Conservation (phyloP, 2,329 filamentous ascomycete genomes). For the Sclerotiophoma versabilis region DNA sequence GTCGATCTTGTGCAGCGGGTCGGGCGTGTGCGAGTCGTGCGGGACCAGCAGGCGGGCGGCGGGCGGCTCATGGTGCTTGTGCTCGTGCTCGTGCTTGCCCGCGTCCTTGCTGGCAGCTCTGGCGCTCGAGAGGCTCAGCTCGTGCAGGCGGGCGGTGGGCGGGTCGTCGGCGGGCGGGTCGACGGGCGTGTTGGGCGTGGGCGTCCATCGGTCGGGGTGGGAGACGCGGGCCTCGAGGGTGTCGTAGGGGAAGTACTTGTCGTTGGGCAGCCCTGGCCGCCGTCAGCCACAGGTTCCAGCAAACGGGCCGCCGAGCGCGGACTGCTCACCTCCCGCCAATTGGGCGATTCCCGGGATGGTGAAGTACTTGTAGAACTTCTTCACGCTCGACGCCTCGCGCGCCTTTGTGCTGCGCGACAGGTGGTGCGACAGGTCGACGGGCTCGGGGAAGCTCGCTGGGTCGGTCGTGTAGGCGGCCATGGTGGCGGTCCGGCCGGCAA, state of each 20-base stretch:
- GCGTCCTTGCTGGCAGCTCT: not conserved
- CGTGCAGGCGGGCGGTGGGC: constrained; percentile 33
- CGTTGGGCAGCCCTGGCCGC: constrained; percentile 74
- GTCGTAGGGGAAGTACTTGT: constrained; percentile 86
- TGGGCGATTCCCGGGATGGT: constrained; percentile 67
- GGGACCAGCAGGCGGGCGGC: constrained; percentile 71
- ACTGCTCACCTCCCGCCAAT: constrained; percentile 63
- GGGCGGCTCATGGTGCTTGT: constrained; percentile 36
- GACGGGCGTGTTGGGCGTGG: constrained; percentile 68
- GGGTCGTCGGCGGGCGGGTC: constrained; percentile 49
- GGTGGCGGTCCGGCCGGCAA: not conserved
- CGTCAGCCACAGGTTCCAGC: constrained; percentile 19
- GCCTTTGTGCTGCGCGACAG: constrained; percentile 73
- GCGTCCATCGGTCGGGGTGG: constrained; percentile 75
- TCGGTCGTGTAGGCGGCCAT: constrained; percentile 38
- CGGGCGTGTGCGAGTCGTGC: constrained; percentile 65
- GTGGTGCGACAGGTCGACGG: constrained; percentile 80
- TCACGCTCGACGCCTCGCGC: constrained; percentile 71
- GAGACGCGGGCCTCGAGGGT: constrained; percentile 85
- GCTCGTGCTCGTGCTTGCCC: constrained; percentile 6
- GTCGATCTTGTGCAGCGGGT: constrained; percentile 76
- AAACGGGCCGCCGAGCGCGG: not conserved
- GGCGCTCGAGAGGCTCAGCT: constrained; percentile 31
- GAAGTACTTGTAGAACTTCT: constrained; percentile 88
- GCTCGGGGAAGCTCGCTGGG: constrained; percentile 52